Percentiles rank a stretch among this genome's conserved stretches.
Evolutionary conservation across 495 filamentous ascomycete genomes (phyloP).

Genomic region (Friedmanniomyces simplex): DNA sequence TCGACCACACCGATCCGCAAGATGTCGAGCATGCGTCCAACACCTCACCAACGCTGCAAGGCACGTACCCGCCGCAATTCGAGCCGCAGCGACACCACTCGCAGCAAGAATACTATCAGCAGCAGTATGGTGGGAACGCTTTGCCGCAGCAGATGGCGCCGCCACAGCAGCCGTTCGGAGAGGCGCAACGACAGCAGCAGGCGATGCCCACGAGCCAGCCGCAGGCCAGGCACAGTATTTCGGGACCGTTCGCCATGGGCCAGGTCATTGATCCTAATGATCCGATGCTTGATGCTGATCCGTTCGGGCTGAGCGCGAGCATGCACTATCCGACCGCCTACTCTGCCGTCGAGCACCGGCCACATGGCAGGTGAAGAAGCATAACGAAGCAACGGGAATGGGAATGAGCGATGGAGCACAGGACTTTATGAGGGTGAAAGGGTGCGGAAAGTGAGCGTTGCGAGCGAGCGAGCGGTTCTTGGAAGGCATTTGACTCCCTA

Average conservation of each 20-base stretch:
- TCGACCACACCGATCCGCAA: conserved; percentile 55
- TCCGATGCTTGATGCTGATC: conserved; percentile 77
- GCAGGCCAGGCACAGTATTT: conserved; percentile 21
- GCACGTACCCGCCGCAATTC: conserved; percentile 12
- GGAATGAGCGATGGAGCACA: not conserved
- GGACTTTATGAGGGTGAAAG: not conserved
- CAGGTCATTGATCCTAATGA: conserved; percentile 69
- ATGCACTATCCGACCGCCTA: conserved; percentile 92
- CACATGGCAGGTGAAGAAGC: conserved; percentile 1
- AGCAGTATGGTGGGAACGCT: conserved; percentile 10
- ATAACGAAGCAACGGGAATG: not conserved
- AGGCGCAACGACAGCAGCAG: conserved; percentile 14
- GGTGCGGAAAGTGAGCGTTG: not conserved
- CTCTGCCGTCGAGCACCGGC: conserved; percentile 49
- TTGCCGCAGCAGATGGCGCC: conserved; percentile 23
- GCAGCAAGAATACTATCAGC: conserved; percentile 10
- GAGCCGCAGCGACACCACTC: not conserved
- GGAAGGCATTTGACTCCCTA: not conserved
- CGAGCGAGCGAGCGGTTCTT: not conserved
- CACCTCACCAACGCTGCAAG: conserved; percentile 20
- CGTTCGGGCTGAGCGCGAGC: conserved; percentile 80
- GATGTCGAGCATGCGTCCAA: conserved; percentile 37
- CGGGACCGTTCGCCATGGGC: conserved; percentile 43
- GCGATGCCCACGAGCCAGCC: conserved; percentile 22
- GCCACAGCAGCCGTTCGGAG: conserved; percentile 27